phyloP scores from a whole-genome alignment of 176 grass and related monocot genomes.

The Oropetium thomaeum region DNA sequence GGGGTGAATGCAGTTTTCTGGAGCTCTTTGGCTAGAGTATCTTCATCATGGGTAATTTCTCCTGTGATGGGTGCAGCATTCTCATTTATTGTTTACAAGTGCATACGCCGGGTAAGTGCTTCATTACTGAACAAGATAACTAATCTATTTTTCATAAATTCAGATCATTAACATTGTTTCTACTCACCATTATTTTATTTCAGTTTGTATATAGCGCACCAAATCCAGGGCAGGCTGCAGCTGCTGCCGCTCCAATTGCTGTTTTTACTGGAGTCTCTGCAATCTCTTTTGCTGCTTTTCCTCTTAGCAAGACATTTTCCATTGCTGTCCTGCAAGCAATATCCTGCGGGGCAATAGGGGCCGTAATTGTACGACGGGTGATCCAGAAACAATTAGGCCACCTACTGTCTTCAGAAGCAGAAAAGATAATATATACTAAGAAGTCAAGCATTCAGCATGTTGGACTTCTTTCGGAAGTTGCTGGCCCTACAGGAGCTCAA shows the following conservation, averaged over 20 bases:
- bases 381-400: constrained; percentile 76
- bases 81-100: constrained; percentile 96
- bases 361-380: constrained; percentile 62
- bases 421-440: constrained; percentile 44
- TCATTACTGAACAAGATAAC: constrained; percentile 21
- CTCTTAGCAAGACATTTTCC: constrained; percentile 62
- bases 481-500: constrained; percentile 83
- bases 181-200: constrained; percentile 37
- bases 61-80: constrained; percentile 83
- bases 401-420: constrained; percentile 77
- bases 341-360: constrained; percentile 73
- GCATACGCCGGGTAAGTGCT: constrained; percentile 82
- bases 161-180: neutral
- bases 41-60: constrained; percentile 96
- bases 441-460: constrained; percentile 41
- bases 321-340: constrained; percentile 74
- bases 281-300: constrained; percentile 87
- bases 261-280: constrained; percentile 83
- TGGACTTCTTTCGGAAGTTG: constrained; percentile 68
- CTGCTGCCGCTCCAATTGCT: constrained; percentile 84
- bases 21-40: constrained; percentile 90
- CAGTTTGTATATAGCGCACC: constrained; percentile 97
- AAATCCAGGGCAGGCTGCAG: constrained; percentile 96
- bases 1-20: constrained; percentile 85
- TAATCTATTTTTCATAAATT: constrained; percentile 6